Evolutionary conservation across 148 eudicot species (phyloP), one percentile per base, ranked within the genome.

Genomic region (Hydrangea macrophylla): DNA sequence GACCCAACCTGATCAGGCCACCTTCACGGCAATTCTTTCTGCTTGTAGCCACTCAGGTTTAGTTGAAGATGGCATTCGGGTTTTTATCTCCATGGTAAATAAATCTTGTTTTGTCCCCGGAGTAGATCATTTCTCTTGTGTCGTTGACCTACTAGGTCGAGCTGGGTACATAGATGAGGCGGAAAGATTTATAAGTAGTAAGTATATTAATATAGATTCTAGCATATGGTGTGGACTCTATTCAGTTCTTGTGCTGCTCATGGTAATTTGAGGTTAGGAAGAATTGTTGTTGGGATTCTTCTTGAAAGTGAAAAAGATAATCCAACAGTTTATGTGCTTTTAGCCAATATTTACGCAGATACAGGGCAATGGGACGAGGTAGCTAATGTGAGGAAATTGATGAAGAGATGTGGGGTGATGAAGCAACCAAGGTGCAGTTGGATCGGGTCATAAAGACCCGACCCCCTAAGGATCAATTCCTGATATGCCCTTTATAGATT

Each of bases 11-110:
- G 97, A 89, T 77, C 70, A 78, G 40, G 85, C 86, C 51, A 89
- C 89, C 6, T 83, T 86, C 70, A 89, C 90, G 42, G 80, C 85
- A 28, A 83, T 87, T 59, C 85, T 89, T n/a, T 81, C 92, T 61
- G 97, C 95, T 80, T 88, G 95, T 63, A 87, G 96, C 48, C 97
- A 81, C 70, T 62, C 96, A n/a, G 96, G 96, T 65, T 73, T 92
- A 67, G 79, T 89, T 10, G 67, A 68, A 57, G 86, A 89, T 2
- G 97, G 90, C 24, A 70, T 79, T 66, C 57, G 62, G 10, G 76
- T 87, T 67, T 92, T 92, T 69, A 84, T 83, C 64, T 73, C 81
- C 15, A 82, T 89, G 89, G 85, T 85, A 22, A 78, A 75, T 50
- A 66, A 65, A 48, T 82, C 80, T 57, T 81, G 81, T 23, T 61